These are phyloP conservation scores for Gamsiella multidivaricata DNA, from an alignment of 192 early-diverging fungal genomes.

Conservation along the genomic window DNA sequence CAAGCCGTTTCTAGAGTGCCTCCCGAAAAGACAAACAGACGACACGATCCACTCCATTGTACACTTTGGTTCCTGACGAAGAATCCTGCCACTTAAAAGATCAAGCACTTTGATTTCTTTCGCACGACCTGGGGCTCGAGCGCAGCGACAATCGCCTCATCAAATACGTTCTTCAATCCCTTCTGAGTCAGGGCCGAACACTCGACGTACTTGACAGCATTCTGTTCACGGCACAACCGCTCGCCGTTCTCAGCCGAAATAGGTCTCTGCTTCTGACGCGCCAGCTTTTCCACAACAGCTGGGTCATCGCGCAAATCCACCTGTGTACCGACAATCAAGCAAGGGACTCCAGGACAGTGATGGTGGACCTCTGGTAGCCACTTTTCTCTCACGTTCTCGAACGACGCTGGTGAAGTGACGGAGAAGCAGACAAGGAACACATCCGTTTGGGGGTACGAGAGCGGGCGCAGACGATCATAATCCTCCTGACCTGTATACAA, in stretches of 20 bases:
- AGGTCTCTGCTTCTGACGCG: constrained; percentile 83
- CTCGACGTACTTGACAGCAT: constrained; percentile 93
- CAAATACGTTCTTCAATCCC: constrained; percentile 95
- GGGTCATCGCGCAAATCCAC: constrained; percentile 91
- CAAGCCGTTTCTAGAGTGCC: too few species aligned
- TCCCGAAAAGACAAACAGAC: too few species aligned
- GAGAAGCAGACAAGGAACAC: constrained; percentile 96
- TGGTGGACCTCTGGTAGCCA: constrained; percentile 97
- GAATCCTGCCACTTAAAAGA: constrained; percentile 63
- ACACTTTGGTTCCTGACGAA: too few species aligned
- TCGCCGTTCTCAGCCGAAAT: constrained; percentile 84
- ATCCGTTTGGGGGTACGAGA: constrained; percentile 96
- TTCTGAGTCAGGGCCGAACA: constrained; percentile 92
- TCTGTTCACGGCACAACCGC: constrained; percentile 81
- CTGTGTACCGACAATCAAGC: constrained; percentile 91
- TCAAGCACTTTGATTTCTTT: constrained; percentile 82
- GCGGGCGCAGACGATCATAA: constrained; percentile 91
- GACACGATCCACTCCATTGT: too few species aligned
- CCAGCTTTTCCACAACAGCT: constrained; percentile 79
- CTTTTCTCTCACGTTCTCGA: constrained; percentile 96
- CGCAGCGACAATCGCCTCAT: constrained; percentile 99
- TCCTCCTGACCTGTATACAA: constrained; percentile 84
- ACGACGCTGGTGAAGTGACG: constrained; percentile 90
- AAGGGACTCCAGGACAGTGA: constrained; percentile 95
- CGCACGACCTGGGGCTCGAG: constrained; percentile 86